Evolutionary conservation across 306 rosid species (phyloP).

Genomic region (Mimosa pudica): DNA sequence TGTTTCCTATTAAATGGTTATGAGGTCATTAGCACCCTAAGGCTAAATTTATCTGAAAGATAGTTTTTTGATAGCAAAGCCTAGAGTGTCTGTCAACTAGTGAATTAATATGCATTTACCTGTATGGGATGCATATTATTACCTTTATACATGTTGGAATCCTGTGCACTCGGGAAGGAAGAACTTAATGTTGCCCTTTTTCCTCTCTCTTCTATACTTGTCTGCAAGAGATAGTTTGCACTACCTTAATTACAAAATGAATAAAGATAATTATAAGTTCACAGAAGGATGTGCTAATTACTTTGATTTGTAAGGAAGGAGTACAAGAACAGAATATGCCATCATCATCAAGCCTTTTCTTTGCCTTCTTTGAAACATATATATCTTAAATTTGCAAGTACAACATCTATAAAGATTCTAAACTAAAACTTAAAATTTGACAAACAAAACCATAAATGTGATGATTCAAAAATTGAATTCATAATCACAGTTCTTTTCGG

Average conservation of each 20-base stretch:
- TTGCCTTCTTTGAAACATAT: slow-evolving; percentile 75
- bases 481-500: no score
- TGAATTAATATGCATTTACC: neutral
- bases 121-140: neutral
- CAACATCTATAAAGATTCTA: slow-evolving; percentile 16
- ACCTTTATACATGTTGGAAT: neutral
- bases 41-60: slow-evolving; percentile 1
- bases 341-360: slow-evolving; percentile 82
- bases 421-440: neutral
- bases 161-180: neutral
- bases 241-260: slow-evolving; percentile 5
- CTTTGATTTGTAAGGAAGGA: slow-evolving; percentile 38
- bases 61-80: neutral
- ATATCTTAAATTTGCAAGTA: slow-evolving; percentile 67
- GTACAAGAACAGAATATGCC: slow-evolving; percentile 91
- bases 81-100: neutral
- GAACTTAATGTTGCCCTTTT: neutral
- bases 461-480: neutral
- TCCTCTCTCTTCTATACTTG: neutral
- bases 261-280: slow-evolving; percentile 21
- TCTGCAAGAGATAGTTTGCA: neutral
- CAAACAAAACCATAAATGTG: slow-evolving; percentile 15
- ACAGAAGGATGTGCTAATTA: slow-evolving; percentile 9
- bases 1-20: neutral
- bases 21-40: neutral